phyloP scores from a whole-genome alignment of 257 asterid genomes.

The Solanum chiquidenum region DNA sequence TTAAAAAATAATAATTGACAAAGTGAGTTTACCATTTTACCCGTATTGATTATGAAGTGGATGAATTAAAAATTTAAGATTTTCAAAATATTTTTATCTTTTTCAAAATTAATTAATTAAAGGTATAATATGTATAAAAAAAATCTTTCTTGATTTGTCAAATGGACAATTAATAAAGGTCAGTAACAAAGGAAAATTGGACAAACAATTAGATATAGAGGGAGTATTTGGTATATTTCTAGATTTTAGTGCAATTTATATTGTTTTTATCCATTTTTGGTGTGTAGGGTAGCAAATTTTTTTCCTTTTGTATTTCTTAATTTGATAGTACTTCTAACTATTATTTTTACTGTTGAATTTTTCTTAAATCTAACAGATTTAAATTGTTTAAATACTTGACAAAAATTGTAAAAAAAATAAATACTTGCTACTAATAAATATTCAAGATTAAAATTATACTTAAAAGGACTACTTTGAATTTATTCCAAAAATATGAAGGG shows the following conservation, averaged over 20 bases:
- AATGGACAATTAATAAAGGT: accelerated
- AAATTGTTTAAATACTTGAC: not conserved
- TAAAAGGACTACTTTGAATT: not conserved
- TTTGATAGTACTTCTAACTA: not conserved
- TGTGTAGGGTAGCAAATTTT: not conserved
- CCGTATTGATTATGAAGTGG: no score
- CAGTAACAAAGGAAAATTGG: no score
- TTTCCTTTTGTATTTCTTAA: not conserved
- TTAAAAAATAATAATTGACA: no score
- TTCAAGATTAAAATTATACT: not conserved
- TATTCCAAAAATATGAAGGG: not conserved
- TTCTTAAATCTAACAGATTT: not conserved
- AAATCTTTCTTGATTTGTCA: no score
- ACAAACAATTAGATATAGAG: no score
- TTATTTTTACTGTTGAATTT: not conserved
- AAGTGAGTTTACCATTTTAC: no score
- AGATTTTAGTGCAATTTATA: not conserved
- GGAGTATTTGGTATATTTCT: not conserved
- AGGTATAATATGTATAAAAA: no score
- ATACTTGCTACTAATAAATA: not conserved
- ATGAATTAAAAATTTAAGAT: no score
- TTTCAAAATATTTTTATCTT: no score
- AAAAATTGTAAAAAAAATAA: not conserved
- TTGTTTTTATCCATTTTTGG: not conserved
- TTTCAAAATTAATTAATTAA: no score